phyloP scores from a whole-genome alignment of 768 basidiomycete species.

The Auricularia cornea region DNA sequence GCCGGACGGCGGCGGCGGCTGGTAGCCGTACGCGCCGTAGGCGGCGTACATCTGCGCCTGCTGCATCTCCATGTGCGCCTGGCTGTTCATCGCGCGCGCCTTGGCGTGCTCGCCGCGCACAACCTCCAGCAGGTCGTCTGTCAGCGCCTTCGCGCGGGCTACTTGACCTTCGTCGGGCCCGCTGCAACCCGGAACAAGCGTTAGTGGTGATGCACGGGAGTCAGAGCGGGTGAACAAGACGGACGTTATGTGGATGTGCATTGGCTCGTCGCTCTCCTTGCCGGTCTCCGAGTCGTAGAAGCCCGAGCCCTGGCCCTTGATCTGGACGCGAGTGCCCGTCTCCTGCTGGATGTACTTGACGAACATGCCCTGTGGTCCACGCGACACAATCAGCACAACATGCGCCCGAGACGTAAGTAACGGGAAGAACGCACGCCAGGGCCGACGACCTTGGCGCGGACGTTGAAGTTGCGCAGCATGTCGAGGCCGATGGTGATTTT shows the following conservation, averaged over 20 bases:
- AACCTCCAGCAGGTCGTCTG: constrained; percentile 85
- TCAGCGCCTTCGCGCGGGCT: constrained; percentile 75
- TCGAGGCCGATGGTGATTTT: constrained; percentile 87
- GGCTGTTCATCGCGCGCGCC: constrained; percentile 51
- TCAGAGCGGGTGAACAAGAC: constrained; percentile 21
- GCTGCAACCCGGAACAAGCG: constrained; percentile 23
- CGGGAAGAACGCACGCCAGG: constrained; percentile 70
- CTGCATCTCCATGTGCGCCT: constrained; percentile 82
- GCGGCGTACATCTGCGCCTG: constrained; percentile 75
- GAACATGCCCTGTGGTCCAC: constrained; percentile 88
- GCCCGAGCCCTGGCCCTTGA: constrained; percentile 90
- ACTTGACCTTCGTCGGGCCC: constrained; percentile 88
- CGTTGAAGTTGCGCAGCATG: constrained; percentile 91
- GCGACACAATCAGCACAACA: neutral
- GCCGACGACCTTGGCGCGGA: constrained; percentile 95
- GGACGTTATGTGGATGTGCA: constrained; percentile 88
- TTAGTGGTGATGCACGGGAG: neutral
- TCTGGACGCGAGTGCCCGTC: constrained; percentile 92
- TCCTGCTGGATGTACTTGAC: constrained; percentile 98
- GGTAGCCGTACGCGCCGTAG: constrained; percentile 48
- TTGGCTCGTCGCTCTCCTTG: constrained; percentile 77
- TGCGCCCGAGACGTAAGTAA: too few relatives aligned
- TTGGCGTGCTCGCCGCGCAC: constrained; percentile 83
- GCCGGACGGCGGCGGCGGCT: constrained; percentile 36
- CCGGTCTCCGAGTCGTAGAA: constrained; percentile 91